phyloP scores from a whole-genome alignment of 2,329 filamentous ascomycete genomes.

The Colletotrichum sp. region DNA sequence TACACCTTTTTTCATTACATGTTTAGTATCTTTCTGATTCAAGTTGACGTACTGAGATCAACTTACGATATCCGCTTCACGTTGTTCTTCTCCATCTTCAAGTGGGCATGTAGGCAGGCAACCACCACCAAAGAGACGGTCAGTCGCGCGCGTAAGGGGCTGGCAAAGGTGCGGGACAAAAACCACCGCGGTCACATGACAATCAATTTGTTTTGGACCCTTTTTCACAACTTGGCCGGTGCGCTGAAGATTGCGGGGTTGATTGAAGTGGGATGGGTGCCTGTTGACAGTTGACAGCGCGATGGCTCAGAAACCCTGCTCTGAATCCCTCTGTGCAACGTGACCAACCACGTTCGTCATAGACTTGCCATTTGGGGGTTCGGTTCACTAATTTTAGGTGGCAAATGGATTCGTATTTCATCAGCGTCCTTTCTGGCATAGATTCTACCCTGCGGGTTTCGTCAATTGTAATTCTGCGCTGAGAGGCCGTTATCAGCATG shows the following conservation, averaged over 20 bases:
- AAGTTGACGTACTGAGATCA: accelerated
- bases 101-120: background rate
- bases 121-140: background rate
- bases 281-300: background rate
- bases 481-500: background rate
- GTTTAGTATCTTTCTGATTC: background rate
- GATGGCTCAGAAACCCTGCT: background rate
- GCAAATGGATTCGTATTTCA: background rate
- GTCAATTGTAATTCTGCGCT: background rate
- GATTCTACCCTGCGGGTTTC: background rate
- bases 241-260: background rate
- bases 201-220: background rate
- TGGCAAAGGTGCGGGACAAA: background rate
- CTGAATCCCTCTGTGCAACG: background rate
- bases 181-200: constrained; percentile 3
- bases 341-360: background rate
- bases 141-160: background rate
- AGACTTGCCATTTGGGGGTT: background rate
- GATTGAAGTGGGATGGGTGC: background rate
- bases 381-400: background rate
- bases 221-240: background rate
- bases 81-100: constrained; percentile 5
- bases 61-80: constrained; percentile 10
- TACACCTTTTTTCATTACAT: background rate
- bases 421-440: background rate